Base-by-base conservation (phyloP, 192 early-diverging fungal species). In the Coemansia sp. region DNA sequence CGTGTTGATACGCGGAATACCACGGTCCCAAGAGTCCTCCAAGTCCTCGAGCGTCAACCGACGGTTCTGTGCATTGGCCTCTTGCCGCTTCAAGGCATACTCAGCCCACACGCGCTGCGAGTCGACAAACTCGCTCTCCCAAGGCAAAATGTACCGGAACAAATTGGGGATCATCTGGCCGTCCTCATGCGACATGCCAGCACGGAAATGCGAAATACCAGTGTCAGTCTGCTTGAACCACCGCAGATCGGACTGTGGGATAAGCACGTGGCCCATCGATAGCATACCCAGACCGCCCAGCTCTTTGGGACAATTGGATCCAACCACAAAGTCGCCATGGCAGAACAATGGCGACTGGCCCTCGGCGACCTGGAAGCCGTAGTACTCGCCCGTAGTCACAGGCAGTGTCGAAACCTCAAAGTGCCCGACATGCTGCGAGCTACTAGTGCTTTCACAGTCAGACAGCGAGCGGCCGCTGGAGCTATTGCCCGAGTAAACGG, bases 61-160 rank as follows among this genome's bases (percentile, higher is more conserved):
- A n/a, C 97, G 89, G 82, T 97, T 97, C 84, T 99, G 97, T 9
- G 93, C 91, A 70, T 93, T 94, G 42, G 97, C 97, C 77, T 99
- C 97, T 75, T 95, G 93, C 47, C 97, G 88, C 87, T 99, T 99
- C 41, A 98, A 81, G 3, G 96, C 96, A 76, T 98, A 99, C 79
- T 99, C 97, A 40, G 96, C 95, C 97, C 97, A 99, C 11, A 98
- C 97, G 69, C 97, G 93, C 80, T 98, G 97, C 20, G 96, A 98
- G 72, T 99, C 97, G 71, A 96, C 91, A 79, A 99, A 98, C 85
- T 99, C 97, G 61, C 96, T 97, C 81, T 97, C 94, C 97, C 97
- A 99, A 11, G 97, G 97, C 80, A 95, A 93, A 46, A 99, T 89
- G 81, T 99, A 99, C 63, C 97, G 91, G 86, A 95, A 96, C 86